phyloP scores from a whole-genome alignment of 352 stramenopile genomes.

The Elongisporangium prolatum region DNA sequence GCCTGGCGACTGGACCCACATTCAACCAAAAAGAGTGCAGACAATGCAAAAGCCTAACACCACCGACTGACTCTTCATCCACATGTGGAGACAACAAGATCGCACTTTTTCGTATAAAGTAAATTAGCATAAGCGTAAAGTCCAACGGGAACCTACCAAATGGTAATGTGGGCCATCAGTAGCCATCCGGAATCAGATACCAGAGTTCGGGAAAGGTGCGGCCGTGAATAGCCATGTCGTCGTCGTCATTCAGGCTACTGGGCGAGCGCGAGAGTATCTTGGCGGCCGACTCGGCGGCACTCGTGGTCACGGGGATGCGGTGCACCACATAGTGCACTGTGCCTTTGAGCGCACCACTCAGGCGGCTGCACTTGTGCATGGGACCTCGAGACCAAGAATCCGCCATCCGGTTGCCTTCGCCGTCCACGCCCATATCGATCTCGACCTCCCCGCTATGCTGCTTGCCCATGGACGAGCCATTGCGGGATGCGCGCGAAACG shows the following conservation, averaged over 20 bases:
- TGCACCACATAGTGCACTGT: slow-evolving; percentile 39
- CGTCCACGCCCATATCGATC: slow-evolving; percentile 25
- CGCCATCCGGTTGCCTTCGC: not conserved
- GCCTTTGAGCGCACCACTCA: slow-evolving; percentile 12
- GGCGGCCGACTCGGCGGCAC: slow-evolving; percentile 17
- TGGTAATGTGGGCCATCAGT: not conserved
- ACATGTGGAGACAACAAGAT: not conserved
- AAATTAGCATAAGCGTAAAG: not conserved
- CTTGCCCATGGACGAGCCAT: slow-evolving; percentile 5
- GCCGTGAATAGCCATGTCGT: slow-evolving; percentile 38
- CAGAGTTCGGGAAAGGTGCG: slow-evolving; percentile 42
- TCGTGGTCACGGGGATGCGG: slow-evolving; percentile 28
- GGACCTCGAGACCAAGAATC: slow-evolving; percentile 8
- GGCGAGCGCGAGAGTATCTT: slow-evolving; percentile 21
- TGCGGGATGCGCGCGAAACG: not conserved
- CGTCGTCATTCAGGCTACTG: slow-evolving; percentile 37
- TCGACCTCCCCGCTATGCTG: slow-evolving; percentile 22
- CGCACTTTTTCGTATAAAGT: not conserved
- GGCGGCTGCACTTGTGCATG: slow-evolving; percentile 16
- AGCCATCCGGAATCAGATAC: slow-evolving; percentile 26
- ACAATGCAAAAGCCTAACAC: not conserved
- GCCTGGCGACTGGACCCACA: not conserved
- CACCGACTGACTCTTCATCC: not conserved
- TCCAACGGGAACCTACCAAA: not conserved
- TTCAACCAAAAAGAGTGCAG: not conserved